A percentile compares a stretch with the other conserved stretches of the same genome.
phyloP scores from a whole-genome alignment of 164 flowering plant genomes.

The Cinnamomum micranthum region DNA sequence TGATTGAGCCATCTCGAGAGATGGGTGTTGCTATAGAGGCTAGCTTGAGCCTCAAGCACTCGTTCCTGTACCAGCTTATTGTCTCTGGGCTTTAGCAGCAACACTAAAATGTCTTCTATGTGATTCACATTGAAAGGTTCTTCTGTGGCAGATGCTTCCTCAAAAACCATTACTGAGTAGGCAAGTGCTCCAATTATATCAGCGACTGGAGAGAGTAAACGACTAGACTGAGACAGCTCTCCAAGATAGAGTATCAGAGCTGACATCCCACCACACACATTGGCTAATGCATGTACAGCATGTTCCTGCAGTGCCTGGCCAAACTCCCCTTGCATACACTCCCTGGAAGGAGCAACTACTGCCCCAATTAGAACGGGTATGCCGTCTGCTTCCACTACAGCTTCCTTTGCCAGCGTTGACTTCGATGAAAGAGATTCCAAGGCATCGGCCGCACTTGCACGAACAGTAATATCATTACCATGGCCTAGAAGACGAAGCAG shows the following conservation, averaged over 20 bases:
- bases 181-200: slow-evolving; percentile 91
- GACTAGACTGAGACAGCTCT: slow-evolving; percentile 65
- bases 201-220: slow-evolving; percentile 76
- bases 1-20: slow-evolving; percentile 54
- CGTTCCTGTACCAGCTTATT: slow-evolving; percentile 77
- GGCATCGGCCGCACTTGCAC: slow-evolving; percentile 89
- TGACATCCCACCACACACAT: slow-evolving; percentile 76
- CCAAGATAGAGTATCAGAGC: slow-evolving; percentile 67
- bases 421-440: slow-evolving; percentile 70
- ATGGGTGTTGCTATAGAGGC: slow-evolving; percentile 62
- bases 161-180: slow-evolving; percentile 68
- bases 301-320: slow-evolving; percentile 65
- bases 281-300: slow-evolving; percentile 71
- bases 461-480: slow-evolving; percentile 67
- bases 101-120: slow-evolving; percentile 56
- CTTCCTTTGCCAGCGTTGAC: slow-evolving; percentile 57
- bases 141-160: slow-evolving; percentile 31
- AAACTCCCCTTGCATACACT: slow-evolving; percentile 69
- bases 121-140: slow-evolving; percentile 54
- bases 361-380: slow-evolving; percentile 70
- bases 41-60: slow-evolving; percentile 79
- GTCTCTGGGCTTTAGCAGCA: slow-evolving; percentile 69
- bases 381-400: slow-evolving; percentile 59
- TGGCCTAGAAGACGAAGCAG: slow-evolving; percentile 54
- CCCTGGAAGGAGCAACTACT: slow-evolving; percentile 88